phyloP scores from a whole-genome alignment of 2,329 filamentous ascomycete genomes.

The Colletotrichum sp. region DNA sequence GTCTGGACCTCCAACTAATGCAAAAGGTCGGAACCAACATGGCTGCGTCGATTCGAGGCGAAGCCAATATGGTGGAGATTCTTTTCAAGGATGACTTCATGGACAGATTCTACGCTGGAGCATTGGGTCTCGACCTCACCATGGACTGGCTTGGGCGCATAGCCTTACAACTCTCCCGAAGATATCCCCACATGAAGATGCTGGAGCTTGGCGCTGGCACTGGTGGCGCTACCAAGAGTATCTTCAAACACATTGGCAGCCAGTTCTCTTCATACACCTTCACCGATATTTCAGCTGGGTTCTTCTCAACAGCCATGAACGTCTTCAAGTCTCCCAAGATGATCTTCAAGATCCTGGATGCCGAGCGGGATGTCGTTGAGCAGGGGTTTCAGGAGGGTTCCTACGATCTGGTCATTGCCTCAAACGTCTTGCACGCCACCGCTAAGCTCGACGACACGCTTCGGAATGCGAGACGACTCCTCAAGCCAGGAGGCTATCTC shows the following conservation, averaged over 20 bases:
- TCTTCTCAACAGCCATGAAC: slow-evolving; percentile 28
- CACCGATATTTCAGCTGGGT: slow-evolving; percentile 25
- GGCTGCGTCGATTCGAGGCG: neutral
- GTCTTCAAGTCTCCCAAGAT: slow-evolving; percentile 24
- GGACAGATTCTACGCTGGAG: neutral
- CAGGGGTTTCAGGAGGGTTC: slow-evolving; percentile 29
- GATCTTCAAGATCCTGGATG: slow-evolving; percentile 31
- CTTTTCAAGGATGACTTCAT: neutral
- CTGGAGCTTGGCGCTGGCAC: slow-evolving; percentile 48
- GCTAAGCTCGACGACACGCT: slow-evolving; percentile 25
- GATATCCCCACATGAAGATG: slow-evolving; percentile 15
- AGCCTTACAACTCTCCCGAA: neutral
- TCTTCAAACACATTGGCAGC: slow-evolving; percentile 15
- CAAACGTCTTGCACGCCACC: slow-evolving; percentile 33
- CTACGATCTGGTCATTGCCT: slow-evolving; percentile 33
- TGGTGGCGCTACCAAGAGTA: slow-evolving; percentile 30
- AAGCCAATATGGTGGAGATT: neutral
- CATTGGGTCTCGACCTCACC: neutral
- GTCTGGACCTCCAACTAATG: neutral
- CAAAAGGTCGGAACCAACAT: neutral
- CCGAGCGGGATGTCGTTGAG: slow-evolving; percentile 27
- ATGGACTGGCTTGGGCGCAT: neutral
- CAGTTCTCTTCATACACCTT: slow-evolving; percentile 23
- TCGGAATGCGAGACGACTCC: slow-evolving; percentile 25
- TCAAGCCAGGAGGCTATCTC: slow-evolving; percentile 36